Base-by-base conservation (phyloP, 345 rosid species). In the Citrus reticulata region DNA sequence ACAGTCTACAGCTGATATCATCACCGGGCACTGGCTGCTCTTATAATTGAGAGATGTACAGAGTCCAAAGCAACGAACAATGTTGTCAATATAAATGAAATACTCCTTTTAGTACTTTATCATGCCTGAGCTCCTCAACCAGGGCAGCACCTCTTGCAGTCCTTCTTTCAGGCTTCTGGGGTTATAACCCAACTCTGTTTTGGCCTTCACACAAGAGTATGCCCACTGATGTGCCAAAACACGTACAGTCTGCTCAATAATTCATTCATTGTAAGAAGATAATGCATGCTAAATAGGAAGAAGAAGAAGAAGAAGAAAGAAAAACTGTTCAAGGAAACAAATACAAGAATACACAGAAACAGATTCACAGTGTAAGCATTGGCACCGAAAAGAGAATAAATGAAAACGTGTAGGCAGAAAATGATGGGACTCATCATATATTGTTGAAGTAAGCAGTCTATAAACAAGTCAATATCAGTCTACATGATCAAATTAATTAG, bases 211-310 rank as follows among this genome's bases (percentile, higher is more conserved):
- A 39, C 97, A 93, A 64, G 95, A 91, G 84, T 91, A 92, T 35
- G 93, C 91, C 98, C 99, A 91, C 49, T 93, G 95, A 82, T 91
- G 98, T 78, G 94, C 84, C 75, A 93, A 84, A 65, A 92, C 91
- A 34, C 80, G 77, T 68, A 85, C 95, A n/a, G 93, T 83, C 97
- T 93, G 93, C 85, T 74, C 84, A 83, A 67, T 72, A 22, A 24
- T 57, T 64, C 11, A 17, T 34, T 65, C 27, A 51, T 4, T 24
- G 49, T 75, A 2, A 75, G 55, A 59, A 39, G 19, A 79, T 9
- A 42, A 70, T 24, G 68, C 57, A 59, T 7, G 16, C 32, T 2
- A 67, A 8, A 69, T 22, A n/a, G 51, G 17, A 46, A 2, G 51
- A 46, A 46, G 62, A 17, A 2, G 49, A 42, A 42, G 62, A 17